Evolutionary conservation across 2,329 filamentous ascomycete genomes (phyloP).

Genomic region (Colletotrichum chrysophilum): DNA sequence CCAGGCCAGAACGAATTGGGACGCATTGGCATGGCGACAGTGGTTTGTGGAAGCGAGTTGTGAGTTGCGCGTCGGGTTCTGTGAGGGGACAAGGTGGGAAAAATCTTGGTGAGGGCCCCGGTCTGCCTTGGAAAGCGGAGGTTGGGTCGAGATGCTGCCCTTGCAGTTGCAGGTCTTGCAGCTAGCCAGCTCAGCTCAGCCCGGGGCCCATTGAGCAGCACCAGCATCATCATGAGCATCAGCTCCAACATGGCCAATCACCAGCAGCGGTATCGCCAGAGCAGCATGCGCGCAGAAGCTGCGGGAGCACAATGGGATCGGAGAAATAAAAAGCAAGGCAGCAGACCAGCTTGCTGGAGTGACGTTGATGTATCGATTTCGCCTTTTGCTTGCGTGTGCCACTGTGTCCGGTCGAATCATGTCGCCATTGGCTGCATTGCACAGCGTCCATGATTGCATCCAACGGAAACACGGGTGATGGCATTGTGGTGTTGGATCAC

Average conservation of each 20-base stretch:
- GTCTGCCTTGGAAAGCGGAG: conserved; percentile 17
- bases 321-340: conserved; percentile 5
- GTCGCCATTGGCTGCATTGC: not conserved
- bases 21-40: not conserved
- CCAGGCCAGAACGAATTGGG: conserved; percentile 15
- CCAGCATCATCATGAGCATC: not conserved
- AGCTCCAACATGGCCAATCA: not conserved
- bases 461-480: conserved; percentile 8
- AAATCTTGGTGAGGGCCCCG: conserved; percentile 18
- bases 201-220: not conserved
- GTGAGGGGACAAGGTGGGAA: not conserved
- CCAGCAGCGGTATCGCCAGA: not conserved
- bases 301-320: not conserved
- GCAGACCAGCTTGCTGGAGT: not conserved
- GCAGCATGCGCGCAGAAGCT: not conserved
- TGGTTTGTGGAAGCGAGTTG: conserved; percentile 6
- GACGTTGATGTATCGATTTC: conserved; percentile 1
- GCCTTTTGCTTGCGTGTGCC: not conserved
- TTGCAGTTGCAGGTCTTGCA: not conserved
- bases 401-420: not conserved
- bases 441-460: not conserved
- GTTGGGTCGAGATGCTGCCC: conserved; percentile 17
- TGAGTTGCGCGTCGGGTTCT: not conserved
- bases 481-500: conserved; percentile 6
- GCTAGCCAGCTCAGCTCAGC: not conserved